Evolutionary conservation across 106 monocot species (phyloP).

Genomic region (Vanilla planifolia): DNA sequence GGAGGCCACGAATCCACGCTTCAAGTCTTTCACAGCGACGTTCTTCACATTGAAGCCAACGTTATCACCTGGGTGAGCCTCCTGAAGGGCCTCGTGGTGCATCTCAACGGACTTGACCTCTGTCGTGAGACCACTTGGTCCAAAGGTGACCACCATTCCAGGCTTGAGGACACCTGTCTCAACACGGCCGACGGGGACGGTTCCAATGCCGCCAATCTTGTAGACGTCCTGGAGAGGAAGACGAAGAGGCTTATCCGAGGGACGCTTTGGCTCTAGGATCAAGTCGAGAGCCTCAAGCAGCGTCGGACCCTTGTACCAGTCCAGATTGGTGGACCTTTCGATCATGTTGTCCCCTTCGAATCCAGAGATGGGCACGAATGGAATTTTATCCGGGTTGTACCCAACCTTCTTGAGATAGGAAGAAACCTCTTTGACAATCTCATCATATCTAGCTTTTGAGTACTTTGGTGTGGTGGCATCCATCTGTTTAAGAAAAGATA

Average conservation of each 20-base stretch:
- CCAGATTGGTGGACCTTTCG: constrained; percentile 56
- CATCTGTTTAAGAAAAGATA: constrained; percentile 21
- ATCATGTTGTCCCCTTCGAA: constrained; percentile 70
- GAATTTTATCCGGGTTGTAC: constrained; percentile 58
- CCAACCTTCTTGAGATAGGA: constrained; percentile 65
- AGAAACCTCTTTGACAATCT: constrained; percentile 53
- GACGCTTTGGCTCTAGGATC: constrained; percentile 48
- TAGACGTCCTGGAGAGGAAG: constrained; percentile 61
- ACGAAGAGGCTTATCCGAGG: constrained; percentile 53
- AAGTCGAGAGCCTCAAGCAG: constrained; percentile 50
- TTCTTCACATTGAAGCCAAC: constrained; percentile 67
- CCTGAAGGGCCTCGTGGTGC: constrained; percentile 52
- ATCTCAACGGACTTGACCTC: constrained; percentile 65
- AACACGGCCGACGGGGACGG: constrained; percentile 44
- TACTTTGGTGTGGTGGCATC: constrained; percentile 51
- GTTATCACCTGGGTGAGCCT: constrained; percentile 50
- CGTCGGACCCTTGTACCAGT: constrained; percentile 65
- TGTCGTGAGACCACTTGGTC: constrained; percentile 47
- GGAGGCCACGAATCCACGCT: constrained; percentile 53
- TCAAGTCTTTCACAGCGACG: constrained; percentile 53
- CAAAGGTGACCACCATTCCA: constrained; percentile 51
- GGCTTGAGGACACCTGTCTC: constrained; percentile 52
- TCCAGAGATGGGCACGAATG: constrained; percentile 55
- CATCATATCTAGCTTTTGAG: constrained; percentile 53
- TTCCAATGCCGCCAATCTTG: constrained; percentile 61